A percentile compares a stretch with the other conserved stretches of the same genome.
Evolutionary conservation across 2,329 filamentous ascomycete genomes (phyloP).

Genomic region (Leptographium procerum): DNA sequence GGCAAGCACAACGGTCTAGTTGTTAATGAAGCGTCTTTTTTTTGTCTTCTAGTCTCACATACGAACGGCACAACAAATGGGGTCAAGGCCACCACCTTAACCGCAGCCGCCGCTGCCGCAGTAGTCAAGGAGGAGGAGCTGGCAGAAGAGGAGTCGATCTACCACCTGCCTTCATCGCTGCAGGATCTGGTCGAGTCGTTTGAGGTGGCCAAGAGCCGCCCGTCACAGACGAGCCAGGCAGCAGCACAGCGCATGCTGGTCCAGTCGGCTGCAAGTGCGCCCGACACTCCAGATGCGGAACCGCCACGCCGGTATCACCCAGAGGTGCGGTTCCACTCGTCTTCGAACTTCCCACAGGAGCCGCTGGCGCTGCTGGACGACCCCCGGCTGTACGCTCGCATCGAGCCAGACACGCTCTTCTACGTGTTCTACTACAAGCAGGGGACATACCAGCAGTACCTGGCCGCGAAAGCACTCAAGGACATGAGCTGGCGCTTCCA

Average conservation of each 20-base stretch:
- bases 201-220: conserved; percentile 66
- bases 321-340: conserved; percentile 62
- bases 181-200: conserved; percentile 88
- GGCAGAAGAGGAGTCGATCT: conserved; percentile 73
- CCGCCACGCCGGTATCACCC: conserved; percentile 76
- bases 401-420: conserved; percentile 93
- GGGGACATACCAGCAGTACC: conserved; percentile 87
- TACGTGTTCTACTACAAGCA: conserved; percentile 99
- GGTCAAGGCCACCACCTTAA: conserved; percentile 23
- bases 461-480: conserved; percentile 93
- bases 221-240: conserved; percentile 48
- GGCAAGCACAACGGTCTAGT: background rate
- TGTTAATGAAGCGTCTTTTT: background rate
- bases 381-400: conserved; percentile 71
- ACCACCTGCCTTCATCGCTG: conserved; percentile 78
- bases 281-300: conserved; percentile 69
- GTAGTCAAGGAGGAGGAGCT: conserved; percentile 21
- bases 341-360: conserved; percentile 81
- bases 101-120: too few species aligned
- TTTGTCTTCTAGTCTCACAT: conserved; percentile 25
- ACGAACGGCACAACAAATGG: conserved; percentile 43
- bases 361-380: conserved; percentile 88
- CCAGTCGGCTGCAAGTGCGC: conserved; percentile 60
- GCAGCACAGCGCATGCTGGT: conserved; percentile 64
- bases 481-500: conserved; percentile 98